Percentiles rank a stretch among this genome's conserved stretches.
Conservation (phyloP, 2,329 filamentous ascomycete species). For the Fusarium sp. region DNA sequence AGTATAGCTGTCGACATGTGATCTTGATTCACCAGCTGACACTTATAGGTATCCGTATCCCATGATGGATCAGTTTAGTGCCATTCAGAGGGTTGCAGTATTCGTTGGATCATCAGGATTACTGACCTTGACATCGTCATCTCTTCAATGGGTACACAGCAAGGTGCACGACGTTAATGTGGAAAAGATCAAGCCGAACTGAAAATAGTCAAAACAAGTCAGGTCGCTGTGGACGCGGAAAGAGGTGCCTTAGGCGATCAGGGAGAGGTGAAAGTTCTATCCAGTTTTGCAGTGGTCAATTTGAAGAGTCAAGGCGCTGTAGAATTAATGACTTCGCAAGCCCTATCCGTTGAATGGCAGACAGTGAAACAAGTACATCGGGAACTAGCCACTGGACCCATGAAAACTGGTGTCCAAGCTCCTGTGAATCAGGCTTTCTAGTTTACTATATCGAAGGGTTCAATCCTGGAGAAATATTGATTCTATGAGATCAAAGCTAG, state of each 20-base stretch:
- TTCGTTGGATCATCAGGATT: constrained; percentile 4
- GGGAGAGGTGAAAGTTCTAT: neutral
- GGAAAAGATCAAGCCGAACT: neutral
- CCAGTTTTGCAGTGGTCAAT: too few relatives aligned
- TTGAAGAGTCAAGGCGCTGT: rapidly evolving
- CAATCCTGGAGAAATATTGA: too few relatives aligned
- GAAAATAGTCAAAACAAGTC: too few relatives aligned
- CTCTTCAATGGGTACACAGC: neutral
- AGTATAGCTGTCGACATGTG: neutral
- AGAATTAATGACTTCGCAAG: neutral
- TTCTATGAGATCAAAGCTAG: too few relatives aligned
- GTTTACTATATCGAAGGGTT: too few relatives aligned
- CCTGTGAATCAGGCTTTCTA: neutral
- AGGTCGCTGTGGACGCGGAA: neutral
- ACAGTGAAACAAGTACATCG: neutral
- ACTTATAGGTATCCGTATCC: neutral
- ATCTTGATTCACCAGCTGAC: neutral
- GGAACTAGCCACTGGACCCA: too few relatives aligned
- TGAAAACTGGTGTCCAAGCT: too few relatives aligned
- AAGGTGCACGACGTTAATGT: neutral
- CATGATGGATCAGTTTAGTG: constrained; percentile 7
- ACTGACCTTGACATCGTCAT: neutral
- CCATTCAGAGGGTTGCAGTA: neutral
- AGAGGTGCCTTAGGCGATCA: rapidly evolving
- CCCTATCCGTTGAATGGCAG: rapidly evolving